A percentile compares a stretch with the other conserved stretches of the same genome.
Evolutionary conservation across 2,329 filamentous ascomycete genomes (phyloP).

Genomic region (Phaeosphaeria sp.): DNA sequence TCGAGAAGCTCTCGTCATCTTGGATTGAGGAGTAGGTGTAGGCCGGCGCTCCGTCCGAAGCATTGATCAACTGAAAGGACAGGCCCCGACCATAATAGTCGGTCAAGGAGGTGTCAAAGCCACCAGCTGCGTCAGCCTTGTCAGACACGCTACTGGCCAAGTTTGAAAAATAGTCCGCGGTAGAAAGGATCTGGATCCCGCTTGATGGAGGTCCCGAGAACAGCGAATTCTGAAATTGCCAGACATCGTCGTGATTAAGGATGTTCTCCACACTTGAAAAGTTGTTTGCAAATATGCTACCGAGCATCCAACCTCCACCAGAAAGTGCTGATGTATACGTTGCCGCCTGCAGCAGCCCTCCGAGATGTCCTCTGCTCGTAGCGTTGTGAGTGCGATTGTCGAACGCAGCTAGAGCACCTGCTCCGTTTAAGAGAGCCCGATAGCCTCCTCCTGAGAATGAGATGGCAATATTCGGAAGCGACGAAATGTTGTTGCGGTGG

Average conservation of each 20-base stretch:
- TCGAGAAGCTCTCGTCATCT: constrained; percentile 65
- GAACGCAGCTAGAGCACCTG: constrained; percentile 79
- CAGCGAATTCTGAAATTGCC: constrained; percentile 70
- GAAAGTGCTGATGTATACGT: constrained; percentile 85
- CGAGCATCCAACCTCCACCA: constrained; percentile 84
- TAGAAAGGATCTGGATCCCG: constrained; percentile 61
- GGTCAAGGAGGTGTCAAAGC: constrained; percentile 73
- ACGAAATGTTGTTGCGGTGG: constrained; percentile 61
- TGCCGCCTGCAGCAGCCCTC: constrained; percentile 79
- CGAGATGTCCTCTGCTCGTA: constrained; percentile 71
- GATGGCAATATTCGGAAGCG: constrained; percentile 74
- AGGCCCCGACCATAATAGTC: constrained; percentile 89
- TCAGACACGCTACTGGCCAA: constrained; percentile 64
- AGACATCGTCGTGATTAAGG: constrained; percentile 60
- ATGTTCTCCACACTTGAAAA: constrained; percentile 72
- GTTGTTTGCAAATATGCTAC: constrained; percentile 80
- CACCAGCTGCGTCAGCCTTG: constrained; percentile 70
- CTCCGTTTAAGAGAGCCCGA: constrained; percentile 83
- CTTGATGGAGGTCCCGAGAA: constrained; percentile 62
- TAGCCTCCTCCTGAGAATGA: constrained; percentile 87
- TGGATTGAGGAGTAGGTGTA: constrained; percentile 87
- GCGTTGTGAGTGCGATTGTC: constrained; percentile 73
- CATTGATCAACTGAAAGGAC: constrained; percentile 85
- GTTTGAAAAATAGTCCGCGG: constrained; percentile 68
- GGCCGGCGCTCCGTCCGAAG: constrained; percentile 72